phyloP scores from a whole-genome alignment of 148 eudicot genomes.

The Silene latifolia region DNA sequence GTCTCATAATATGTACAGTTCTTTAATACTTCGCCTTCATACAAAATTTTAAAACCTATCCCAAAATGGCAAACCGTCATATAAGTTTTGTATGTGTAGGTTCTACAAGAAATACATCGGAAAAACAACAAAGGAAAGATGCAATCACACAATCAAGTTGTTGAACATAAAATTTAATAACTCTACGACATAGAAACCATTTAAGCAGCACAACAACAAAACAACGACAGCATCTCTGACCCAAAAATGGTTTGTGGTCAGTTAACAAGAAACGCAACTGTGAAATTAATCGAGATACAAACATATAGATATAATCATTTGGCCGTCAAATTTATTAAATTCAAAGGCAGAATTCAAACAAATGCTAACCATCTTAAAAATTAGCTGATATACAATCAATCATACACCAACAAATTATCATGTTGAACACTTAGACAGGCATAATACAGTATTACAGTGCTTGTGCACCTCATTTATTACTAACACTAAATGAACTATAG shows the following conservation, averaged over 20 bases:
- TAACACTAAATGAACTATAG: neutral
- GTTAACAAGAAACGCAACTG: neutral
- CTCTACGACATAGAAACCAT: neutral
- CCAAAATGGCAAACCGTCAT: no score
- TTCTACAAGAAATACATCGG: neutral
- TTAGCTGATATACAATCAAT: no score
- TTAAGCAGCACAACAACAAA: neutral
- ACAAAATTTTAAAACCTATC: no score
- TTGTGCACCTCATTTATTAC: no score
- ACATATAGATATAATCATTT: neutral
- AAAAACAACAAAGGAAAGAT: neutral
- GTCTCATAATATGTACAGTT: no score
- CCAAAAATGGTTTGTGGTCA: neutral
- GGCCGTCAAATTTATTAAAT: neutral
- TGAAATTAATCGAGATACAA: neutral
- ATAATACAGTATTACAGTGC: neutral
- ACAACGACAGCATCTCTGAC: neutral
- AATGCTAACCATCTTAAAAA: neutral
- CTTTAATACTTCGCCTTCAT: no score
- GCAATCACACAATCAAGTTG: neutral
- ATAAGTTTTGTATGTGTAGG: no score
- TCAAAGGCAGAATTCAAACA: neutral
- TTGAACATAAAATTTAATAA: neutral
- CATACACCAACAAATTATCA: neutral
- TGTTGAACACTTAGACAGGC: neutral